A percentile compares a stretch with the other conserved stretches of the same genome.
Evolutionary conservation across 495 filamentous ascomycete species (phyloP).

Genomic region (Cercophora samala): DNA sequence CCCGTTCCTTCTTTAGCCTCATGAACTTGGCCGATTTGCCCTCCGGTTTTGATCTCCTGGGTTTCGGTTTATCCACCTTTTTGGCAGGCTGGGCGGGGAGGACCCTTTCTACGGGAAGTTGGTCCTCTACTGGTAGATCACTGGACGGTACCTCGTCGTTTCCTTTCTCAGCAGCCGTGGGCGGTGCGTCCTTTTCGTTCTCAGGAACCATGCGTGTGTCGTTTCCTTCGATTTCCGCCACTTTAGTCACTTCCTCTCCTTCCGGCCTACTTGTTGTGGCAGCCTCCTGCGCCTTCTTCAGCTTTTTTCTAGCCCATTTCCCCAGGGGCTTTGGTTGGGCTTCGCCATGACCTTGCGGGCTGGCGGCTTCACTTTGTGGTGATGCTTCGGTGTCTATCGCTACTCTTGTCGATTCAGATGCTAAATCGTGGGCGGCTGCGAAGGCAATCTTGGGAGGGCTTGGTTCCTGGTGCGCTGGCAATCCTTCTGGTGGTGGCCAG

Average conservation of each 20-base stretch:
- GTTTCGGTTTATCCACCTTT: background rate
- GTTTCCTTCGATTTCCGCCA: background rate
- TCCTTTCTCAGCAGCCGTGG: background rate
- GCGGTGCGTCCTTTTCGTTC: background rate
- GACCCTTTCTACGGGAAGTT: no score
- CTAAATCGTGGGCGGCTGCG: background rate
- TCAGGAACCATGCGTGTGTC: background rate
- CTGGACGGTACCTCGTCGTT: no score
- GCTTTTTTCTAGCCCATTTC: conserved; percentile 2
- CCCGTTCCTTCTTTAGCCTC: background rate
- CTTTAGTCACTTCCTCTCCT: background rate
- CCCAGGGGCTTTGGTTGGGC: background rate
- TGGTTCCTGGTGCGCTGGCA: background rate
- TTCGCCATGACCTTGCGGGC: background rate
- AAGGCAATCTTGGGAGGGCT: background rate
- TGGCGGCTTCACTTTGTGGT: background rate
- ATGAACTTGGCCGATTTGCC: background rate
- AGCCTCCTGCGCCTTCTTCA: background rate
- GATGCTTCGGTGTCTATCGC: background rate
- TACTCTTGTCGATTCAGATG: background rate
- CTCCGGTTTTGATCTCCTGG: background rate
- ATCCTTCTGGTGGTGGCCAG: background rate
- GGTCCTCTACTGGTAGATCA: no score
- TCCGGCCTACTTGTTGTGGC: background rate
- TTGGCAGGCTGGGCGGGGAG: background rate